These are phyloP conservation scores for Ophiostoma himal-ulmi DNA, from an alignment of 2,329 filamentous ascomycete genomes.

Conservation along the genomic window DNA sequence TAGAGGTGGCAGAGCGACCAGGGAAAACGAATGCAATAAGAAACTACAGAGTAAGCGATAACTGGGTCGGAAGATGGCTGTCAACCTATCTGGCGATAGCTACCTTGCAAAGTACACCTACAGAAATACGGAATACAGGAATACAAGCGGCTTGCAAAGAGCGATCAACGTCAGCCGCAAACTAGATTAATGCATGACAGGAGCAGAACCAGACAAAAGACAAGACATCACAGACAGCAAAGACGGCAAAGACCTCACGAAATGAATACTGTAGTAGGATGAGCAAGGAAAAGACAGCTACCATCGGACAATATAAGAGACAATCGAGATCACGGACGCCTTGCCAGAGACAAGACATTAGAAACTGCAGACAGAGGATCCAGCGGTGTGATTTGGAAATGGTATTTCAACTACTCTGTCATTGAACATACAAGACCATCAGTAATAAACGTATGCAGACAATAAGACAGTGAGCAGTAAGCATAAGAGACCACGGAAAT, in stretches of 20 bases:
- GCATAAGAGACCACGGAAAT: background rate
- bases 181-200: background rate
- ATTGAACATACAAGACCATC: no score
- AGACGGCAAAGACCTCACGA: background rate
- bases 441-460: background rate
- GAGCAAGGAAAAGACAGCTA: no score
- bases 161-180: constrained; percentile 5
- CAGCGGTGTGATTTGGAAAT: no score
- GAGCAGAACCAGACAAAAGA: no score
- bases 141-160: background rate
- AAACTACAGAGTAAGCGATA: background rate
- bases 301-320: background rate
- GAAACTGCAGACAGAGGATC: no score
- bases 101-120: no score
- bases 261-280: no score
- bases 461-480: background rate
- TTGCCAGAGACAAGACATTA: no score
- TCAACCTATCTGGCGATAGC: background rate
- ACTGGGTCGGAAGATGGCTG: background rate
- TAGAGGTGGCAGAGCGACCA: background rate
- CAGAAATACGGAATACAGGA: background rate
- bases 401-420: no score
- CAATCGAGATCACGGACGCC: background rate
- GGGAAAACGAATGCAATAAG: background rate
- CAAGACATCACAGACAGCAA: background rate